Evolutionary conservation across 179 eudicot species (phyloP).

Genomic region (Corrigiola litoralis): DNA sequence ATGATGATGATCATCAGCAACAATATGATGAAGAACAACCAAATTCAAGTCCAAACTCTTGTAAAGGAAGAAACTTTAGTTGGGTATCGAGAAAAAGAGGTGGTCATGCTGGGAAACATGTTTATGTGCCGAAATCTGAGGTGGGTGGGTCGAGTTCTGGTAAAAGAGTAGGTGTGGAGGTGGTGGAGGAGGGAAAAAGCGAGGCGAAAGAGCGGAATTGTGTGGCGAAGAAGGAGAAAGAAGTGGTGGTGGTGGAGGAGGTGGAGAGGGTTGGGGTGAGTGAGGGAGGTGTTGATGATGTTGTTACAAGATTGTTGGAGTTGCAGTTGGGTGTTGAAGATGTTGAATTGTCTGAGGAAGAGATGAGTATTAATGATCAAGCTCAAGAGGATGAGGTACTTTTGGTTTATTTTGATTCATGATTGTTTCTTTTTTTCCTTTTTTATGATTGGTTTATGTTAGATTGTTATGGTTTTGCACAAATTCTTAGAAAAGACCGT

Average conservation of each 20-base stretch:
- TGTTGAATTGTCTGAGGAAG: constrained; percentile 53
- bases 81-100: constrained; percentile 26
- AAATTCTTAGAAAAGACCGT: too few species aligned
- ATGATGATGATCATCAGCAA: neutral
- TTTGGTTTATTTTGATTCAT: neutral
- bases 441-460: neutral
- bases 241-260: constrained; percentile 5
- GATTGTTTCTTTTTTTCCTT: neutral
- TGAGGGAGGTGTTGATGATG: constrained; percentile 28
- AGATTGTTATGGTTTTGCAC: neutral
- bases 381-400: constrained; percentile 88
- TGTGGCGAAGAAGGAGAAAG: constrained; percentile 12
- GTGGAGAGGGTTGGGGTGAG: constrained; percentile 9
- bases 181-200: constrained; percentile 20
- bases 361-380: constrained; percentile 61
- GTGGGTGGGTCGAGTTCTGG: constrained; percentile 29
- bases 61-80: constrained; percentile 18
- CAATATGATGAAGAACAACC: neutral
- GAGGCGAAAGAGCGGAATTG: constrained; percentile 14
- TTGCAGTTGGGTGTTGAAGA: constrained; percentile 44
- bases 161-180: constrained; percentile 11
- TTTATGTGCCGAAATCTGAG: constrained; percentile 20
- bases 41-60: neutral
- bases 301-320: constrained; percentile 40
- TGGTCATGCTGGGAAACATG: constrained; percentile 17